Evolutionary conservation across 2,329 filamentous ascomycete genomes (phyloP).

Genomic region (Pseudogymnoascus sp.): DNA sequence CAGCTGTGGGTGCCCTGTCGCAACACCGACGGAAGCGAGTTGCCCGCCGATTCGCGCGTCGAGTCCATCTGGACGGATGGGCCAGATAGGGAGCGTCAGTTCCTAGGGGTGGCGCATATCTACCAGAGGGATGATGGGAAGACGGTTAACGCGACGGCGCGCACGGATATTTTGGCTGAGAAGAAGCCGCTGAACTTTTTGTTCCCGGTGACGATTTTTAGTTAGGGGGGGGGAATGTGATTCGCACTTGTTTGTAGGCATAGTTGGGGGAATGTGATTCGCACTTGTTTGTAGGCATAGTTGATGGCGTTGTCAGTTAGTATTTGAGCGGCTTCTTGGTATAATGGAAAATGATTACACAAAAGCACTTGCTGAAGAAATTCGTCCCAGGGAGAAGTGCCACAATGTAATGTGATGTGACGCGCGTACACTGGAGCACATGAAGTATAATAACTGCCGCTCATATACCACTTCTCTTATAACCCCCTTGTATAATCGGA

Average conservation of each 20-base stretch:
- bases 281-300: no score
- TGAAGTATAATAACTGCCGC: neutral
- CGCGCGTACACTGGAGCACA: neutral
- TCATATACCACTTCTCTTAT: neutral
- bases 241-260: neutral
- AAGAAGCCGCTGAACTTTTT: neutral
- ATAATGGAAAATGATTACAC: neutral
- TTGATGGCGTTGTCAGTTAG: neutral
- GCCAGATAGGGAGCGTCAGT: constrained; percentile 16
- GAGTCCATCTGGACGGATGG: constrained; percentile 21
- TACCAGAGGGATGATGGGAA: constrained; percentile 13
- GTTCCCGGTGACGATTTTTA: neutral
- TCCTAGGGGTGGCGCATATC: constrained; percentile 22
- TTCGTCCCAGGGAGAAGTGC: neutral
- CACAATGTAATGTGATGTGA: no score
- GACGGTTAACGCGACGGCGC: neutral
- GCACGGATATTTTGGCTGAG: neutral
- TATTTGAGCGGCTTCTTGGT: neutral
- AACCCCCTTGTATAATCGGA: neutral
- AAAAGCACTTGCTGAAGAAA: neutral
- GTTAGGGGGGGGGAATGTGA: neutral
- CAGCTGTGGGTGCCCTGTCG: constrained; percentile 21
- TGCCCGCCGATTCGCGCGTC: constrained; percentile 16
- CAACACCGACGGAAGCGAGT: constrained; percentile 12
- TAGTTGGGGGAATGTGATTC: no score